phyloP scores from a whole-genome alignment of 208 protist genomes.

The Angomonas deanei region DNA sequence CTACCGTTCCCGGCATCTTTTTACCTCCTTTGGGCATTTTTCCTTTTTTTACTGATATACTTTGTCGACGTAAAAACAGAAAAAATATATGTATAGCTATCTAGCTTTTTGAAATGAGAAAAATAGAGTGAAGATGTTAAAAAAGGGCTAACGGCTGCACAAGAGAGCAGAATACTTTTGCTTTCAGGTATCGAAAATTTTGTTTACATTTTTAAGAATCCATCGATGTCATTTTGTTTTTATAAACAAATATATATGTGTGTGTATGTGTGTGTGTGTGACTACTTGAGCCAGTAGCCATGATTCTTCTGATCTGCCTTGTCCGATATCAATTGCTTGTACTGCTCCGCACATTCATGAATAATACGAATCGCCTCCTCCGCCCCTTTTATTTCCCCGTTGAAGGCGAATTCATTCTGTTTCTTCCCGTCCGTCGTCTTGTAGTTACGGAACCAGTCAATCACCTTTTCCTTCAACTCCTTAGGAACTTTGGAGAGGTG shows the following conservation, averaged over 20 bases:
- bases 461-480: slow-evolving; percentile 37
- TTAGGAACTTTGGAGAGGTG: slow-evolving; percentile 53
- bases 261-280: background rate
- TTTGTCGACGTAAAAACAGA: background rate
- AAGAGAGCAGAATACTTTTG: background rate
- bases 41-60: background rate
- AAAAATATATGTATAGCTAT: too few relatives aligned
- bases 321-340: slow-evolving; percentile 35
- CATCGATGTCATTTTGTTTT: too few relatives aligned
- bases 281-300: slow-evolving; percentile 52
- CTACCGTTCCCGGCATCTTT: slow-evolving; percentile 62
- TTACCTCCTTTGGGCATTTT: slow-evolving; percentile 19
- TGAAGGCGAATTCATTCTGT: slow-evolving; percentile 81
- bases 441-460: slow-evolving; percentile 90
- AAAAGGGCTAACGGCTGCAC: background rate
- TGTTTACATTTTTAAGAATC: background rate
- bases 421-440: slow-evolving; percentile 91
- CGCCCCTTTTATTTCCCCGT: slow-evolving; percentile 43
- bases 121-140: background rate
- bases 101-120: slow-evolving; percentile 10
- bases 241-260: background rate
- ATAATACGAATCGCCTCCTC: slow-evolving; percentile 64
- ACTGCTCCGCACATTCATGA: slow-evolving; percentile 49
- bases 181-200: background rate
- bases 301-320: slow-evolving; percentile 21